phyloP scores from a whole-genome alignment of 768 basidiomycete genomes.

The Kwoniella sp. region DNA sequence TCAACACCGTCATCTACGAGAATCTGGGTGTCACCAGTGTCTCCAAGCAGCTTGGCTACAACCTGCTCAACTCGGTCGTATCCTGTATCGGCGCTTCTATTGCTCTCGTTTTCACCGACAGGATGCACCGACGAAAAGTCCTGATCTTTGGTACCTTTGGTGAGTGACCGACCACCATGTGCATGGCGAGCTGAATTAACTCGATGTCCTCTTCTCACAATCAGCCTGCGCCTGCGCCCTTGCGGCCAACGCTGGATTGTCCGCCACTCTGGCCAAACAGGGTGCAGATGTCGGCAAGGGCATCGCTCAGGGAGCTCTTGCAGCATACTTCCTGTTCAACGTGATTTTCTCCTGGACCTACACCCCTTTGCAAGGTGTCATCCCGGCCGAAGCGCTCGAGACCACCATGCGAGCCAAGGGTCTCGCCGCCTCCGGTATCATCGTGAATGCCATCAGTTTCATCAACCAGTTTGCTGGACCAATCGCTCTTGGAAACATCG shows the following conservation, averaged over 20 bases:
- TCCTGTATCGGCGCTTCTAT: constrained; percentile 52
- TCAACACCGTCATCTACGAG: constrained; percentile 51
- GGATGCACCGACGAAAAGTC: constrained; percentile 52
- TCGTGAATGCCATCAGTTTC: constrained; percentile 48
- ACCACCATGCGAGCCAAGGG: constrained; percentile 68
- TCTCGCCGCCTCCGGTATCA: constrained; percentile 62
- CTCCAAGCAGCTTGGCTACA: constrained; percentile 55
- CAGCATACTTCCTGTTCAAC: constrained; percentile 61
- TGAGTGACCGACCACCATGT: constrained; percentile 30
- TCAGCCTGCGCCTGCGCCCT: constrained; percentile 19
- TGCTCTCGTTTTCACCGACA: constrained; percentile 42
- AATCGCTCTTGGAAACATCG: constrained; percentile 59
- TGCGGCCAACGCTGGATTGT: constrained; percentile 33
- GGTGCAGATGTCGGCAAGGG: constrained; percentile 29
- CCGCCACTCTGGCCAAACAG: constrained; percentile 16
- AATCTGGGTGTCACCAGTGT: constrained; percentile 28
- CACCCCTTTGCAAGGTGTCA: constrained; percentile 66
- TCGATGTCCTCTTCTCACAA: not conserved
- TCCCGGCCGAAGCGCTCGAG: constrained; percentile 64
- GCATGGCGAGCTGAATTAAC: not conserved
- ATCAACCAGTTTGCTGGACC: constrained; percentile 63
- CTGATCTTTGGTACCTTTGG: constrained; percentile 55
- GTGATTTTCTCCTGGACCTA: constrained; percentile 64
- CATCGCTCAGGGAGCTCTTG: constrained; percentile 55
- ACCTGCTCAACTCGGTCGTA: constrained; percentile 54